phyloP scores from a whole-genome alignment of 495 filamentous ascomycete genomes.

The Glutinoglossum americanum region DNA sequence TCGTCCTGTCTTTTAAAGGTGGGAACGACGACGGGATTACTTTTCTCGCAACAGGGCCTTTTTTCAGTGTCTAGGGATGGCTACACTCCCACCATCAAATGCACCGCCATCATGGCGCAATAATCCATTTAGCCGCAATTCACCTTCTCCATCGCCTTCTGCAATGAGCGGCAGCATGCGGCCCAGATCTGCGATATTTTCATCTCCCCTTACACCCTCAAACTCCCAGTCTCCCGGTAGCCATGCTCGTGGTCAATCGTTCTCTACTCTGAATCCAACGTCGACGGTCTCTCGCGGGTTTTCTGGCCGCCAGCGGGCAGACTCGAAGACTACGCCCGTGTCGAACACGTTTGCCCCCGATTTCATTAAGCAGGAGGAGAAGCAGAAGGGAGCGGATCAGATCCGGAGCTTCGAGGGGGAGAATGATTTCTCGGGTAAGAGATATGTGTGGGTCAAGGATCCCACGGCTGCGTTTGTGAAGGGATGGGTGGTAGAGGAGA shows the following conservation, averaged over 20 bases:
- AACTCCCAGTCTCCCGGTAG: slow-evolving; percentile 18
- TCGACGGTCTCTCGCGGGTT: slow-evolving; percentile 15
- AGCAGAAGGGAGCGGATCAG: slow-evolving; percentile 39
- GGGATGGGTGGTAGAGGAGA: slow-evolving; percentile 75
- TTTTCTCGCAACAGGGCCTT: background rate
- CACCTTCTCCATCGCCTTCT: slow-evolving; percentile 35
- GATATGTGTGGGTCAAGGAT: slow-evolving; percentile 94
- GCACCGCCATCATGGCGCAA: slow-evolving; percentile 33
- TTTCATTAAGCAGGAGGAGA: slow-evolving; percentile 74
- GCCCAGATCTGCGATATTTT: slow-evolving; percentile 52
- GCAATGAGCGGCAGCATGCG: slow-evolving; percentile 29
- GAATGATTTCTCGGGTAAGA: slow-evolving; percentile 96
- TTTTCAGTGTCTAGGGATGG: background rate
- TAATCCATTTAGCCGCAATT: slow-evolving; percentile 50
- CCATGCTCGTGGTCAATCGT: slow-evolving; percentile 34
- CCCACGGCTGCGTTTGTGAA: slow-evolving; percentile 71
- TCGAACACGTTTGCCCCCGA: slow-evolving; percentile 78
- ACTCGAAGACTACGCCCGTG: slow-evolving; percentile 32
- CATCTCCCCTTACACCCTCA: slow-evolving; percentile 23
- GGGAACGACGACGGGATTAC: no score
- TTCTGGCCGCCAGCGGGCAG: slow-evolving; percentile 30
- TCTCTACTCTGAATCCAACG: slow-evolving; percentile 25
- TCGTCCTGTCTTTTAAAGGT: background rate
- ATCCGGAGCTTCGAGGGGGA: slow-evolving; percentile 73
- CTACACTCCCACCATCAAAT: slow-evolving; percentile 19